Percentiles rank a stretch among this genome's conserved stretches.
Conservation (phyloP, 176 grass and related monocot species). For the Typha latifolia region DNA sequence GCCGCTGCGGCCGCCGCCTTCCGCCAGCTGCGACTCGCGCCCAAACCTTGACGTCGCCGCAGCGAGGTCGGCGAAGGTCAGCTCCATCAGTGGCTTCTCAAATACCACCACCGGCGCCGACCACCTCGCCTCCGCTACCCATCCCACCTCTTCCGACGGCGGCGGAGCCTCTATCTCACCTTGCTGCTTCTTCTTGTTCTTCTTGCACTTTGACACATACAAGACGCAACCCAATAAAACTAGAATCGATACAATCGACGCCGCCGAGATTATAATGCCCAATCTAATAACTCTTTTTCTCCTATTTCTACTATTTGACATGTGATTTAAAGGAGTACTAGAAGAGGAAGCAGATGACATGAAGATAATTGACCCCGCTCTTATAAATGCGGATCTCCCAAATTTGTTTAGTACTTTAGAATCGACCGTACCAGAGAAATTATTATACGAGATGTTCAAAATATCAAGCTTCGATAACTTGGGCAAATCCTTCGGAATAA, state of each 20-base stretch:
- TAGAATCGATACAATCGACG: background rate
- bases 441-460: slow-evolving; percentile 72
- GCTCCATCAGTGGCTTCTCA: slow-evolving; percentile 65
- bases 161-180: background rate
- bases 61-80: slow-evolving; percentile 66
- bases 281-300: slow-evolving; percentile 7
- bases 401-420: slow-evolving; percentile 29
- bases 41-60: slow-evolving; percentile 77
- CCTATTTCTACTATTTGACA: background rate
- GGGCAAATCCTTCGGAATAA: slow-evolving; percentile 43
- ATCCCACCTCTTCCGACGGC: slow-evolving; percentile 39
- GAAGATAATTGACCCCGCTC: slow-evolving; percentile 35
- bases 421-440: slow-evolving; percentile 46
- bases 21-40: slow-evolving; percentile 69
- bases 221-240: slow-evolving; percentile 6
- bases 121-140: slow-evolving; percentile 34
- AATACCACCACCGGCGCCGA: slow-evolving; percentile 60
- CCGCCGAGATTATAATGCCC: slow-evolving; percentile 13
- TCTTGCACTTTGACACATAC: slow-evolving; percentile 3
- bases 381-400: slow-evolving; percentile 38
- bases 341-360: slow-evolving; percentile 12
- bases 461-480: slow-evolving; percentile 21
- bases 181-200: slow-evolving; percentile 16
- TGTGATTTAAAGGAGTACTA: background rate
- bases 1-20: slow-evolving; percentile 41